Percentiles rank a stretch among this genome's conserved stretches.
phyloP scores from a whole-genome alignment of 2,329 filamentous ascomycete species.

The Exophiala sp. region DNA sequence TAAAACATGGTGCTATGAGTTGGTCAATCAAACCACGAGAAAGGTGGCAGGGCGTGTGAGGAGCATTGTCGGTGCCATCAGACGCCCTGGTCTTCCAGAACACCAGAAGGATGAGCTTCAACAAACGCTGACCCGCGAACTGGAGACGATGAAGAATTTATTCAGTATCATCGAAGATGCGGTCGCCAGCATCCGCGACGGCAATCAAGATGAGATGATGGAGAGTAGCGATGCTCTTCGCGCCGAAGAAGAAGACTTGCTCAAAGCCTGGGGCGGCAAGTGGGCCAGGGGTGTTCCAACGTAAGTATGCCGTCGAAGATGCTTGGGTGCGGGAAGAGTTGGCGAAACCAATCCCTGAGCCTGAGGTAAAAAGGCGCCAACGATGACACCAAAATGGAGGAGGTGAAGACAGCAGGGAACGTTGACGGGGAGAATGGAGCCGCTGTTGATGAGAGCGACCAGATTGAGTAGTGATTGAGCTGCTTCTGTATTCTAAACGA shows the following conservation, averaged over 20 bases:
- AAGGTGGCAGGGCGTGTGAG: slow-evolving; percentile 85
- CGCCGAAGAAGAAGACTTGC: slow-evolving; percentile 51
- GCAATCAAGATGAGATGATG: slow-evolving; percentile 68
- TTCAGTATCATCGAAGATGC: slow-evolving; percentile 77
- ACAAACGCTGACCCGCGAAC: slow-evolving; percentile 63
- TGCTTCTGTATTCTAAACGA: no score
- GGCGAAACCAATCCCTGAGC: slow-evolving; percentile 42
- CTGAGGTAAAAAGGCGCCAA: slow-evolving; percentile 19
- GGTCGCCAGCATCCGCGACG: slow-evolving; percentile 64
- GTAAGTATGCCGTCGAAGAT: slow-evolving; percentile 81
- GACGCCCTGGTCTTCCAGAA: slow-evolving; percentile 50
- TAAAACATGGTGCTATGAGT: slow-evolving; percentile 75
- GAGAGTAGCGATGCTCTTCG: slow-evolving; percentile 53
- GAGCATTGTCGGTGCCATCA: slow-evolving; percentile 64
- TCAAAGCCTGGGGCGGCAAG: slow-evolving; percentile 73
- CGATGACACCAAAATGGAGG: slow-evolving; percentile 8
- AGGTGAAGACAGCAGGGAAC: not conserved
- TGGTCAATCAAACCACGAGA: slow-evolving; percentile 78
- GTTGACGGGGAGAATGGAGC: slow-evolving; percentile 11
- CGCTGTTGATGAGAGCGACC: slow-evolving; percentile 7
- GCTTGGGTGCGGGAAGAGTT: slow-evolving; percentile 56
- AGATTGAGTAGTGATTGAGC: slow-evolving; percentile 9
- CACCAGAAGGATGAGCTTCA: slow-evolving; percentile 56
- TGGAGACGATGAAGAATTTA: slow-evolving; percentile 67
- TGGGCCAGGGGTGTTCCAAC: slow-evolving; percentile 81